phyloP scores from a whole-genome alignment of 306 rosid species.

The Gastrolobium bilobum region DNA sequence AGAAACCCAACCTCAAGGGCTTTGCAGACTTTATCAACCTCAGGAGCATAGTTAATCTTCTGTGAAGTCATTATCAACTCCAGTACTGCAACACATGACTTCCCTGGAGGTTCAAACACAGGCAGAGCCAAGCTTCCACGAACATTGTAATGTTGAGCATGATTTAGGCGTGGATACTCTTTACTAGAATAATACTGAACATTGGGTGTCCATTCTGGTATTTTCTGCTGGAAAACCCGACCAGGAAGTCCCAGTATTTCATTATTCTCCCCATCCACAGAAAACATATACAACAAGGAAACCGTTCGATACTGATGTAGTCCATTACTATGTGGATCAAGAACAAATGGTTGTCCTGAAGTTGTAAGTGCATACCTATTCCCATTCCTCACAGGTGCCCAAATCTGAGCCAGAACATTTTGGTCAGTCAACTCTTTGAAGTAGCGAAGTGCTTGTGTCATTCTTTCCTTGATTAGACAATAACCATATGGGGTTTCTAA shows the following conservation, averaged over 20 bases:
- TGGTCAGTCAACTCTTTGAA: conserved; percentile 78
- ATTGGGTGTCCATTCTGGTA: conserved; percentile 95
- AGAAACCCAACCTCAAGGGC: conserved; percentile 86
- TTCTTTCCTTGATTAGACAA: conserved; percentile 77
- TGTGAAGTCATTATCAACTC: conserved; percentile 88
- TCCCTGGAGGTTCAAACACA: conserved; percentile 76
- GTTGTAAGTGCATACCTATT: conserved; percentile 72
- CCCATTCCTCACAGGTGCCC: conserved; percentile 84
- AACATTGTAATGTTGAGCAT: conserved; percentile 83
- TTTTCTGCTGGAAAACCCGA: conserved; percentile 79
- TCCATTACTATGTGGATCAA: conserved; percentile 73
- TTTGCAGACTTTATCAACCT: conserved; percentile 87
- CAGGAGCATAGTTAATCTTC: conserved; percentile 86
- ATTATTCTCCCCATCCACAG: conserved; percentile 72
- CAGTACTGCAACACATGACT: conserved; percentile 82
- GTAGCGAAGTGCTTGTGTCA: conserved; percentile 83
- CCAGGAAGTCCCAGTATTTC: conserved; percentile 83
- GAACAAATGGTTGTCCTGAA: conserved; percentile 89
- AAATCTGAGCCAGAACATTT: conserved; percentile 85
- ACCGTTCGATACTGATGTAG: conserved; percentile 82
- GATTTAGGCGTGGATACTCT: conserved; percentile 80
- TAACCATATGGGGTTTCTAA: conserved; percentile 60
- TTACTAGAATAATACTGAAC: conserved; percentile 82
- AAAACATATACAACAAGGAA: conserved; percentile 68
- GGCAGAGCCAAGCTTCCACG: conserved; percentile 91